phyloP scores from a whole-genome alignment of 2,329 filamentous ascomycete genomes.

The Fusarium incarnatum region DNA sequence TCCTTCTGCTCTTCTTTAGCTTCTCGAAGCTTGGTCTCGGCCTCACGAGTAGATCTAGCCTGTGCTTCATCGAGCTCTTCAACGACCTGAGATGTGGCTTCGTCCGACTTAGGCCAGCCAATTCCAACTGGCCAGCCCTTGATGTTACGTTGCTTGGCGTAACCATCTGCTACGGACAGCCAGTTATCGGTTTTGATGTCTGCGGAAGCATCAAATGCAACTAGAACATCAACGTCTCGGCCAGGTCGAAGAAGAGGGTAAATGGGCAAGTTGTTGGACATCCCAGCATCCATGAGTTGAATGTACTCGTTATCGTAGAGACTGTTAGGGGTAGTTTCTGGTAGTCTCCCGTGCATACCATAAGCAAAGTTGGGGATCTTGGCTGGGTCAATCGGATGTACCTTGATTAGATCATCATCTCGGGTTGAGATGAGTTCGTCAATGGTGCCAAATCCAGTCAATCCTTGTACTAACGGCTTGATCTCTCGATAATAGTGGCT shows the following conservation, averaged over 20 bases:
- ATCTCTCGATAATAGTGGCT: slow-evolving; percentile 97
- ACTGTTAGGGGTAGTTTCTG: slow-evolving; percentile 80
- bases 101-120: slow-evolving; percentile 83
- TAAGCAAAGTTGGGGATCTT: slow-evolving; percentile 90
- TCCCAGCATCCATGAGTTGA: slow-evolving; percentile 94
- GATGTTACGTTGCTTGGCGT: slow-evolving; percentile 87
- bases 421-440: slow-evolving; percentile 86
- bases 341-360: slow-evolving; percentile 81
- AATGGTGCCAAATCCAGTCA: slow-evolving; percentile 80
- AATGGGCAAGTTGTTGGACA: slow-evolving; percentile 98
- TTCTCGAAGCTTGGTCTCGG: slow-evolving; percentile 70
- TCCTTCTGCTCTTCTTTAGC: slow-evolving; percentile 64
- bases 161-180: slow-evolving; percentile 94
- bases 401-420: slow-evolving; percentile 86
- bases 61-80: slow-evolving; percentile 75
- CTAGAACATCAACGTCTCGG: slow-evolving; percentile 86
- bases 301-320: slow-evolving; percentile 78
- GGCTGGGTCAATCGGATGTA: slow-evolving; percentile 94
- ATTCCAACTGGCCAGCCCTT: slow-evolving; percentile 95
- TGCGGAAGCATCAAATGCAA: slow-evolving; percentile 94
- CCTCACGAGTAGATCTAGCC: slow-evolving; percentile 68
- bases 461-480: slow-evolving; percentile 79
- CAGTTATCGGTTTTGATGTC: slow-evolving; percentile 96
- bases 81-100: slow-evolving; percentile 69
- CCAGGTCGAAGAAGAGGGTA: slow-evolving; percentile 93